Evolutionary conservation across 2,329 filamentous ascomycete genomes (phyloP), one percentile per base, ranked within the genome.

Genomic region (Fusarium fujikuroi): DNA sequence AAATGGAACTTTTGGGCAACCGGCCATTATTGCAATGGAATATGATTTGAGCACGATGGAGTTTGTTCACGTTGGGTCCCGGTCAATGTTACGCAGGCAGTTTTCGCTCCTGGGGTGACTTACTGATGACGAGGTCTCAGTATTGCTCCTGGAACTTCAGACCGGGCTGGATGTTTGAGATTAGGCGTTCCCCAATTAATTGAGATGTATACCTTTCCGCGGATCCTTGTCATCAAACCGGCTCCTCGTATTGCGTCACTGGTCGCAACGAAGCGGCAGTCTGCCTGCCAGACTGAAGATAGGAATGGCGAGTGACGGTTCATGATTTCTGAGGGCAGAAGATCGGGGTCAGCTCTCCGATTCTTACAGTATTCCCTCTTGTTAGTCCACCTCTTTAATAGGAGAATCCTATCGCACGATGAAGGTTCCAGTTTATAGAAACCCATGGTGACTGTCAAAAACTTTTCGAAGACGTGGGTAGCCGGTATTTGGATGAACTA

Each of bases 111-210:
- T 37, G 59, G 67, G 61, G 65, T 70, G 58, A 66, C 56, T 47
- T 67, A 59, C 63, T 69, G 72, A 63, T 59, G 66, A 67, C 54
- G 43, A 60, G 64, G 56, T 69, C 59, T 75, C 64, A 61, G 76
- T 60, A 64, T 62, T 58, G 63, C 64, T 71, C 47, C 66, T 65
- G 62, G 65, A 69, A 76, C 50, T 69, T 74, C 57, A 72, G 75
- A 50, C 74, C 70, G 75, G 76, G 66, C 76, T 69, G 72, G 73
- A 83, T 85, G 82, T 86, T 85, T 84, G 83, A 81, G 80, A 82
- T 79, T 78, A 79, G 82, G 84, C 83, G 83, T 85, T 86, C 80
- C 59, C 80, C 82, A 78, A 84, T 80, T 85, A 85, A 85, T 85
- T 80, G 80, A 85, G 72, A 80, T 79, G 72, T 74, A 73, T 76